phyloP scores from a whole-genome alignment of 495 filamentous ascomycete genomes.

The Xylaria nigripes region DNA sequence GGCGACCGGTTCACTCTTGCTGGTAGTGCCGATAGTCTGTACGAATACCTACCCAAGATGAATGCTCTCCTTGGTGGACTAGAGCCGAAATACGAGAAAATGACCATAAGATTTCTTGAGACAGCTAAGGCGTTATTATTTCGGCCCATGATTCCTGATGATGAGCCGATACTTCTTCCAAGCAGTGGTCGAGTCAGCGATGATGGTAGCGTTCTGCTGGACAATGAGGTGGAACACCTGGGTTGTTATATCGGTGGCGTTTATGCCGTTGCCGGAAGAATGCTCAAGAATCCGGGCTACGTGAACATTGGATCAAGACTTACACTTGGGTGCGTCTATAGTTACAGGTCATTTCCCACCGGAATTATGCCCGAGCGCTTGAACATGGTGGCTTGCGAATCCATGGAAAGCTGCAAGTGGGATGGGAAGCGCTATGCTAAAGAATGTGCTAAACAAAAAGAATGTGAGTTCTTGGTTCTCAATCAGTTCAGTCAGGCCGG shows the following conservation, averaged over 20 bases:
- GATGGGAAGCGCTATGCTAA: conserved; percentile 50
- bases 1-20: conserved; percentile 57
- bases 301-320: conserved; percentile 64
- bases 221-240: conserved; percentile 38
- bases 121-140: conserved; percentile 64
- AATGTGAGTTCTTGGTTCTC: conserved; percentile 18
- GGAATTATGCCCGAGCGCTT: conserved; percentile 84
- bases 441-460: conserved; percentile 16
- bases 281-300: conserved; percentile 61
- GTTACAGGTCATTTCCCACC: conserved; percentile 64
- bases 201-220: conserved; percentile 20
- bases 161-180: conserved; percentile 62
- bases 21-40: conserved; percentile 71
- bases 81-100: conserved; percentile 62
- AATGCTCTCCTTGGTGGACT: conserved; percentile 65
- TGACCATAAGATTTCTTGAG: conserved; percentile 64
- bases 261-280: conserved; percentile 69
- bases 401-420: conserved; percentile 59
- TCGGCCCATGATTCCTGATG: conserved; percentile 65
- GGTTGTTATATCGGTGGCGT: conserved; percentile 78
- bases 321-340: conserved; percentile 81
- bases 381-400: conserved; percentile 54
- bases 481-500: not conserved
- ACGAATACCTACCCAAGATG: conserved; percentile 81
- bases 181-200: conserved; percentile 32